Conservation (phyloP, 2,329 filamentous ascomycete species). For the Aspergillus sp. region DNA sequence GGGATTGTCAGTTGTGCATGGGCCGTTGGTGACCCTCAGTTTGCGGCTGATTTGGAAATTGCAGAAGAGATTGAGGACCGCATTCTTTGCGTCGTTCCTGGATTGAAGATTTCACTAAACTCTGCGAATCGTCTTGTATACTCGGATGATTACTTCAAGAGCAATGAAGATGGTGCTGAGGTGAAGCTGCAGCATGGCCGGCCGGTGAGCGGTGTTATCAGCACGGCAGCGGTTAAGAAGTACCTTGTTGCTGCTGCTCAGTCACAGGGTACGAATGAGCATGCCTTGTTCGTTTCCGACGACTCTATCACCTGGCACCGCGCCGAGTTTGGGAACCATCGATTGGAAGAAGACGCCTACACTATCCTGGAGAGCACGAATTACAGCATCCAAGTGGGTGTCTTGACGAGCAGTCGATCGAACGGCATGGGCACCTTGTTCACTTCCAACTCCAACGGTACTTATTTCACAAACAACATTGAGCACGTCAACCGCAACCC, state of each 20-base stretch:
- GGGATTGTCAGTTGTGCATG: conserved; percentile 75
- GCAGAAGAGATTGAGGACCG: conserved; percentile 60
- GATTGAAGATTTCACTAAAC: conserved; percentile 62
- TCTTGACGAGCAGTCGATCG: conserved; percentile 59
- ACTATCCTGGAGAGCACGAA: conserved; percentile 93
- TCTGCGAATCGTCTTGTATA: conserved; percentile 71
- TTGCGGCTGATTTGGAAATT: conserved; percentile 50
- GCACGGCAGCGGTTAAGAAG: conserved; percentile 75
- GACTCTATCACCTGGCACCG: conserved; percentile 84
- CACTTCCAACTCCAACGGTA: conserved; percentile 95
- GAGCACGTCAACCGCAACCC: conserved; percentile 83
- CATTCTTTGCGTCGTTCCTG: conserved; percentile 72
- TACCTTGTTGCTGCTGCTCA: conserved; percentile 78
- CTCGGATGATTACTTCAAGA: conserved; percentile 75
- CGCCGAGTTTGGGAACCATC: conserved; percentile 81
- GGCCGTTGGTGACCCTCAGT: conserved; percentile 70
- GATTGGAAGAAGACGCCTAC: conserved; percentile 77
- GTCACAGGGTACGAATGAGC: conserved; percentile 74
- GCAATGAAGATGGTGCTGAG: conserved; percentile 54
- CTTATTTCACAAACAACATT: conserved; percentile 86
- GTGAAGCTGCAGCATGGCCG: conserved; percentile 67
- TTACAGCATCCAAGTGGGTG: conserved; percentile 95
- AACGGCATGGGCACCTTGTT: conserved; percentile 80
- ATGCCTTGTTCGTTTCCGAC: conserved; percentile 82
- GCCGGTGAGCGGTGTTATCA: conserved; percentile 71